phyloP scores from a whole-genome alignment of 345 rosid genomes.

The Eucalyptus victrix region DNA sequence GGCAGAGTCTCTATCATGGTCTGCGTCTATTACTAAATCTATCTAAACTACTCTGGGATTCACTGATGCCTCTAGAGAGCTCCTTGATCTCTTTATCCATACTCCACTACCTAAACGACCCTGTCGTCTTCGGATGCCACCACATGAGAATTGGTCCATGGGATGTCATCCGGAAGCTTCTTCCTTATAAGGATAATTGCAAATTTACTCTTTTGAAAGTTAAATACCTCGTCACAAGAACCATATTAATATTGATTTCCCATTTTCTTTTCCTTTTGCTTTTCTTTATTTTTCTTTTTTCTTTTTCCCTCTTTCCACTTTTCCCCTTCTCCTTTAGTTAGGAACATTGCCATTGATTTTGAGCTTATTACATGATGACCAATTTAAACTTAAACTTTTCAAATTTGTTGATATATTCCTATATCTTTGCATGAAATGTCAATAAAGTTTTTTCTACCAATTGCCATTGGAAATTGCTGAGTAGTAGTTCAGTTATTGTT shows the following conservation, averaged over 20 bases:
- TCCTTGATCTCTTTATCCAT: not conserved
- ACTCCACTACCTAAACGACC: not conserved
- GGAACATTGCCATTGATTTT: too few species aligned
- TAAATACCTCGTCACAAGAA: accelerated
- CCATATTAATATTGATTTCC: too few species aligned
- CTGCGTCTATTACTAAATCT: accelerated
- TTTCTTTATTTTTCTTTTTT: not conserved
- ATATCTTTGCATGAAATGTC: accelerated
- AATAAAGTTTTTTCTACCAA: too few species aligned
- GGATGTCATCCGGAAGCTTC: accelerated
- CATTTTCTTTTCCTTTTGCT: too few species aligned
- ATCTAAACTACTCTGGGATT: accelerated
- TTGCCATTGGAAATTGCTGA: too few species aligned
- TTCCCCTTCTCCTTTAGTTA: too few species aligned
- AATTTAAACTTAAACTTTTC: too few species aligned
- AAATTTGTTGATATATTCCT: accelerated
- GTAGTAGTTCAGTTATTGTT: accelerated
- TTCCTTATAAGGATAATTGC: too few species aligned
- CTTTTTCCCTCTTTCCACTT: not conserved
- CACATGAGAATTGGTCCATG: not conserved
- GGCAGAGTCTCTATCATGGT: accelerated
- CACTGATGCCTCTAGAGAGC: not conserved
- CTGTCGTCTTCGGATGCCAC: not conserved
- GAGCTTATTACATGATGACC: too few species aligned
- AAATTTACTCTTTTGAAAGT: too few species aligned